A percentile compares a stretch with the other conserved stretches of the same genome.
Conservation (phyloP, 345 rosid species). For the Salix caprea region DNA sequence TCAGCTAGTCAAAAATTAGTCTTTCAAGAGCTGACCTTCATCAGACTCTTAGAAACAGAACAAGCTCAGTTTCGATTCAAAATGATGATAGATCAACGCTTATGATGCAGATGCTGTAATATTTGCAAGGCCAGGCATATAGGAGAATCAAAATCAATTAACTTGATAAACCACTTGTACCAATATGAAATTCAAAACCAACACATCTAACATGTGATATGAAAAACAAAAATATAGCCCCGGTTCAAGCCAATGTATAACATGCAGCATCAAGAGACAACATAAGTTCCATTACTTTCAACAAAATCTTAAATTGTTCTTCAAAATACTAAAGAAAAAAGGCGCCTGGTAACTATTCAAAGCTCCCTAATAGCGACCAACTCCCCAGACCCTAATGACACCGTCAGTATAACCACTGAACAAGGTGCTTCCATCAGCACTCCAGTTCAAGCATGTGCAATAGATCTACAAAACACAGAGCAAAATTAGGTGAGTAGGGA, state of each 20-base stretch:
- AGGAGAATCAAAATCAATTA: not conserved
- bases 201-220: not conserved
- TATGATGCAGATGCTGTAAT: not conserved
- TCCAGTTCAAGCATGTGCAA: conserved; percentile 96
- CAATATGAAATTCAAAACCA: not conserved
- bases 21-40: not conserved
- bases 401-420: conserved; percentile 97
- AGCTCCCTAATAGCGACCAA: conserved; percentile 46
- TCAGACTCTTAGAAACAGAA: not conserved
- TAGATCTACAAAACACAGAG: conserved; percentile 47
- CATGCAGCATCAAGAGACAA: conserved; percentile 1
- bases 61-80: not conserved
- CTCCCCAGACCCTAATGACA: conserved; percentile 93
- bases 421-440: conserved; percentile 84
- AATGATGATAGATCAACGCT: not conserved
- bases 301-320: conserved; percentile 7
- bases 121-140: not conserved
- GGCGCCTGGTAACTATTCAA: not conserved
- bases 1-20: not conserved
- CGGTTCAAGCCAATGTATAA: not conserved
- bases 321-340: not conserved
- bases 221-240: not conserved
- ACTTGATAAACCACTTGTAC: not conserved
- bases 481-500: not conserved
- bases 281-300: conserved; percentile 7